Conservation (phyloP, 345 rosid genomes). For the Populus pruinosa region DNA sequence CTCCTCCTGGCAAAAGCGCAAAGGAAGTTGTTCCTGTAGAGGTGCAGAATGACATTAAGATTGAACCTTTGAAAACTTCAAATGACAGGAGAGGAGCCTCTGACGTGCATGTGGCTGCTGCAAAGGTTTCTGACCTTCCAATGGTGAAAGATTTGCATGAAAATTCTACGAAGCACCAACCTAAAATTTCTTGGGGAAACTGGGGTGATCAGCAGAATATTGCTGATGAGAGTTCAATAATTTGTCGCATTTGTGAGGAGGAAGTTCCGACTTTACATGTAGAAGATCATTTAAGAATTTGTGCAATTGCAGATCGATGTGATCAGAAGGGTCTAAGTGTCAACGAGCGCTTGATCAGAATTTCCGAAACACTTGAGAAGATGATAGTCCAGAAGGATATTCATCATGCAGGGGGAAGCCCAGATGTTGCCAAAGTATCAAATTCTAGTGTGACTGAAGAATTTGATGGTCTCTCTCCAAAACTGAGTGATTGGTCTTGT, state of each 20-base stretch:
- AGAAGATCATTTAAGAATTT: slow-evolving; percentile 93
- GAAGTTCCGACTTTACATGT: slow-evolving; percentile 85
- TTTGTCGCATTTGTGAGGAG: slow-evolving; percentile 98
- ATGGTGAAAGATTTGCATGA: slow-evolving; percentile 59
- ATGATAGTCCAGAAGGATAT: slow-evolving; percentile 83
- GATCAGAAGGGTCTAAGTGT: slow-evolving; percentile 85
- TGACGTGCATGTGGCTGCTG: slow-evolving; percentile 39
- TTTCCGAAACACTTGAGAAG: slow-evolving; percentile 89
- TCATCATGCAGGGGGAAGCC: slow-evolving; percentile 65
- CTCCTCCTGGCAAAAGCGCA: slow-evolving; percentile 56
- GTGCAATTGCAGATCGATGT: slow-evolving; percentile 92
- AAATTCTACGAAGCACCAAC: slow-evolving; percentile 73
- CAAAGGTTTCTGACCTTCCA: slow-evolving; percentile 45
- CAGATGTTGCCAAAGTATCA: slow-evolving; percentile 82
- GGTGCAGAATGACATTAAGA: slow-evolving; percentile 53
- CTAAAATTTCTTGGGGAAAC: slow-evolving; percentile 88
- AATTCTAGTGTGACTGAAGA: slow-evolving; percentile 88
- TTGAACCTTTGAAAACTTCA: slow-evolving; percentile 38
- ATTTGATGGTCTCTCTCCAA: slow-evolving; percentile 83
- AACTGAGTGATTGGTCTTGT: slow-evolving; percentile 91
- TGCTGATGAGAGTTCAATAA: slow-evolving; percentile 79
- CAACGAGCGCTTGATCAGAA: slow-evolving; percentile 79
- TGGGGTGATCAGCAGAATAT: slow-evolving; percentile 78
- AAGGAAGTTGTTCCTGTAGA: slow-evolving; percentile 54
- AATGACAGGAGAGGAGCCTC: slow-evolving; percentile 39